Conservation (phyloP, 805 yeast species). For the Wickerhamomyces ciferrii region DNA sequence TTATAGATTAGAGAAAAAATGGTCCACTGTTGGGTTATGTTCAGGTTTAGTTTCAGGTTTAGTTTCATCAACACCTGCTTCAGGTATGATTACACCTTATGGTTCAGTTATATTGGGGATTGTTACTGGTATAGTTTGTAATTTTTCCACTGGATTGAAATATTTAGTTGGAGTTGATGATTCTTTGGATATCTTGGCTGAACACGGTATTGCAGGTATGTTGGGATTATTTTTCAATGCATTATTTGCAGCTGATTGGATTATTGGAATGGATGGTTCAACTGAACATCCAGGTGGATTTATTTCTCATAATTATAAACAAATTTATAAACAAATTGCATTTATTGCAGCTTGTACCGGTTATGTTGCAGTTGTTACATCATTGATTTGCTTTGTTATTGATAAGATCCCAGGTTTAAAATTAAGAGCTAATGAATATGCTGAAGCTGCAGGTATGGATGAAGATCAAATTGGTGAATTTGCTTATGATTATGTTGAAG, state of each 20-base stretch:
- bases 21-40: constrained; percentile 93
- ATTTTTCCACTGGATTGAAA: constrained; percentile 84
- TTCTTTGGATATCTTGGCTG: constrained; percentile 93
- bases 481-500: constrained; percentile 98
- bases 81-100: constrained; percentile 89
- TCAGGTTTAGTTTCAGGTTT: constrained; percentile 94
- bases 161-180: constrained; percentile 81
- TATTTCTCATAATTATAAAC: constrained; percentile 86
- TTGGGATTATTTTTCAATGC: constrained; percentile 89
- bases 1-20: constrained; percentile 80
- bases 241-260: constrained; percentile 80
- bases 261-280: constrained; percentile 84
- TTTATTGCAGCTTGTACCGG: constrained; percentile 72
- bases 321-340: constrained; percentile 85
- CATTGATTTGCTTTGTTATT: constrained; percentile 66
- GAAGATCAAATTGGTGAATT: constrained; percentile 98
- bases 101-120: constrained; percentile 85
- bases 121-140: constrained; percentile 77
- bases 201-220: constrained; percentile 96
- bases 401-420: constrained; percentile 78
- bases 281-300: constrained; percentile 90
- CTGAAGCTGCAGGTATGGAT: constrained; percentile 86
- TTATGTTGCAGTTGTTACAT: constrained; percentile 72
- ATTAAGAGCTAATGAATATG: constrained; percentile 77
- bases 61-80: constrained; percentile 95